These are phyloP conservation scores for Oryza rufipogon DNA, from an alignment of 176 grass and related monocot genomes.

Conservation along the genomic window DNA sequence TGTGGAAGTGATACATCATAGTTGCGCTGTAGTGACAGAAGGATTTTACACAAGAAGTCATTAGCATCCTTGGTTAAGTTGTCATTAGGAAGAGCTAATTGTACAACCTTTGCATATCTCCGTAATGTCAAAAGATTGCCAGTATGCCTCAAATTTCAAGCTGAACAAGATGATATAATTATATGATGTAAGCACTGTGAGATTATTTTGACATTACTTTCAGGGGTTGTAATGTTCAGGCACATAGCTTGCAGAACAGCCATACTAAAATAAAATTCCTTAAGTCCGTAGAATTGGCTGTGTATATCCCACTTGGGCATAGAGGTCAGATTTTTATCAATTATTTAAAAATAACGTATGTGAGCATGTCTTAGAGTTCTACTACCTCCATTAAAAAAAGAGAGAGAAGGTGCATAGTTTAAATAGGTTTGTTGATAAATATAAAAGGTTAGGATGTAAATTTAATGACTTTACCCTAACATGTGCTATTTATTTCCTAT, in stretches of 20 bases:
- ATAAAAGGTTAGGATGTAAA: too few relatives aligned
- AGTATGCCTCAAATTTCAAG: constrained; percentile 9
- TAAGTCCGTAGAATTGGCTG: background rate
- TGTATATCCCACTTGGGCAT: too few relatives aligned
- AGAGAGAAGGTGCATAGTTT: too few relatives aligned
- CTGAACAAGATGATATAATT: background rate
- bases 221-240: background rate
- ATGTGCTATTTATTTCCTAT: background rate
- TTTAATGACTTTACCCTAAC: background rate
- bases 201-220: background rate
- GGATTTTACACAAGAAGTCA: background rate
- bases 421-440: too few relatives aligned
- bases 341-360: too few relatives aligned
- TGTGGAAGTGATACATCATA: constrained; percentile 82
- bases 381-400: background rate
- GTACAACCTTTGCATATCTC: background rate
- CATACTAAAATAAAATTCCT: background rate
- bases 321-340: too few relatives aligned
- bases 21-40: constrained; percentile 65
- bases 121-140: background rate
- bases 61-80: background rate
- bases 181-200: background rate
- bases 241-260: constrained; percentile 5
- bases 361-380: background rate
- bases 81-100: background rate